phyloP scores from a whole-genome alignment of 2,329 filamentous ascomycete genomes.

The Mariannaea sp. region DNA sequence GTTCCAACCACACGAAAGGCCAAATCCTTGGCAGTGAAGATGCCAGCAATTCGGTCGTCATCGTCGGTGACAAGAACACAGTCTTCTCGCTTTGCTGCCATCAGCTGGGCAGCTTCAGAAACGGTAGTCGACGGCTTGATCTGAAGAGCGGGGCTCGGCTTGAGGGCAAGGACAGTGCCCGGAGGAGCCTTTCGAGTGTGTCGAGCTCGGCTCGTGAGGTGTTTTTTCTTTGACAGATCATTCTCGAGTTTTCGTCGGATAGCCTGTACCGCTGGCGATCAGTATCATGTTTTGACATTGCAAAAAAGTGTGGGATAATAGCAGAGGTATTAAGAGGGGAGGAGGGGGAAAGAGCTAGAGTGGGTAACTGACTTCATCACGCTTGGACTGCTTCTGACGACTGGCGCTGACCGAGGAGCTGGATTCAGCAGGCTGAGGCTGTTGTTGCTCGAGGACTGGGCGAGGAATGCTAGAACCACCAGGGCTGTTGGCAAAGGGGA shows the following conservation, averaged over 20 bases:
- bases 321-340: background rate
- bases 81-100: slow-evolving; percentile 98
- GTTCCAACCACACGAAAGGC: slow-evolving; percentile 94
- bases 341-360: slow-evolving; percentile 1
- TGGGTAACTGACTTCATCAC: slow-evolving; percentile 82
- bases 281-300: slow-evolving; percentile 21
- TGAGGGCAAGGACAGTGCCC: slow-evolving; percentile 92
- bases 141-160: slow-evolving; percentile 93
- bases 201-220: slow-evolving; percentile 75
- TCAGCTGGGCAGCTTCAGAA: slow-evolving; percentile 94
- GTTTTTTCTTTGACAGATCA: slow-evolving; percentile 97
- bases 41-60: slow-evolving; percentile 95
- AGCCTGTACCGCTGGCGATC: slow-evolving; percentile 62
- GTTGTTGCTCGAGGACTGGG: slow-evolving; percentile 63
- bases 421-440: slow-evolving; percentile 58
- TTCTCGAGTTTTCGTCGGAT: slow-evolving; percentile 97
- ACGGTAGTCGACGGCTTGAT: slow-evolving; percentile 96
- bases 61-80: slow-evolving; percentile 98
- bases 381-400: slow-evolving; percentile 93
- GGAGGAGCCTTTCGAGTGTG: slow-evolving; percentile 92
- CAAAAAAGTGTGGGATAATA: background rate
- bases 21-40: slow-evolving; percentile 98
- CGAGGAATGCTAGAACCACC: slow-evolving; percentile 71
- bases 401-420: slow-evolving; percentile 84
- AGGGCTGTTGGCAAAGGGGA: slow-evolving; percentile 67